Conservation (phyloP, 768 basidiomycete genomes). For the Boletus sp. region DNA sequence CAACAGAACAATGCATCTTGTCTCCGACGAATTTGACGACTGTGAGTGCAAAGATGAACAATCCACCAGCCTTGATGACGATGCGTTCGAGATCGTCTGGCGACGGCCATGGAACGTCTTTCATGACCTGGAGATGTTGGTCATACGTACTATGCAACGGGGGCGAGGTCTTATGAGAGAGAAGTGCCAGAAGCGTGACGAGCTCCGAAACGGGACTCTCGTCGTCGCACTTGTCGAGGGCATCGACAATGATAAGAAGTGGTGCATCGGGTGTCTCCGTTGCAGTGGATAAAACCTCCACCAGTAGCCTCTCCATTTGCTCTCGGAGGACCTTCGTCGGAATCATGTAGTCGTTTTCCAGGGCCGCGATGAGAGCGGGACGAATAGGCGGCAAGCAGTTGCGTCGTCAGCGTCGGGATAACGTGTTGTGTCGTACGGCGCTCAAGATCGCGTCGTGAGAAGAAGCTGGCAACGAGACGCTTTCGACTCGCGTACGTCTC, state of each 20-base stretch:
- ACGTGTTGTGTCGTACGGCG: conserved; percentile 24
- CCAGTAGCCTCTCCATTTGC: conserved; percentile 27
- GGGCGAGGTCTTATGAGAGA: conserved; percentile 8
- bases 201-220: conserved; percentile 25
- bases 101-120: conserved; percentile 23
- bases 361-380: conserved; percentile 18
- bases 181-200: conserved; percentile 19
- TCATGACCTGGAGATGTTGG: conserved; percentile 20
- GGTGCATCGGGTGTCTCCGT: conserved; percentile 8
- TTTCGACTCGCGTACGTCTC: conserved; percentile 18
- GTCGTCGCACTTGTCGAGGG: conserved; percentile 28
- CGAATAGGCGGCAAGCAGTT: conserved; percentile 29
- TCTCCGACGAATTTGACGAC: conserved; percentile 27
- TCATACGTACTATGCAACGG: conserved; percentile 19
- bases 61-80: conserved; percentile 19
- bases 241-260: conserved; percentile 21
- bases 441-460: conserved; percentile 28
- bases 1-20: conserved; percentile 10
- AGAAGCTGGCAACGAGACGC: conserved; percentile 34
- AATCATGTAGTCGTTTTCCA: conserved; percentile 26
- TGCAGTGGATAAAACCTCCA: conserved; percentile 16
- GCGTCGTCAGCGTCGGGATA: conserved; percentile 32
- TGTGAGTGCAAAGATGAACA: conserved; percentile 30
- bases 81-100: conserved; percentile 17
- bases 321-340: conserved; percentile 28